Conservation (phyloP, 441 rosid genomes). For the Populus tomentosa region DNA sequence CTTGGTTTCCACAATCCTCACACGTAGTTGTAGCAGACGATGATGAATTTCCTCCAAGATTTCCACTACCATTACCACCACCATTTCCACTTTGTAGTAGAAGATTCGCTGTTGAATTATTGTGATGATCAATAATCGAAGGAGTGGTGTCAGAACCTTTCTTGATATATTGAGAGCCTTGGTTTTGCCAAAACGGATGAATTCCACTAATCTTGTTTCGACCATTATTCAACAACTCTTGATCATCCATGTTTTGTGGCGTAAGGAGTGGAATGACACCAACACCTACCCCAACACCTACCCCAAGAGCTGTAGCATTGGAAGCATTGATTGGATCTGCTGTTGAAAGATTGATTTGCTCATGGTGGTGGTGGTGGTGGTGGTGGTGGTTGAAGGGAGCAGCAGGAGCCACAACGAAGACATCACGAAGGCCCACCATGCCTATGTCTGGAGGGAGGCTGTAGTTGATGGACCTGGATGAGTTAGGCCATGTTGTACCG, state of each 20-base stretch:
- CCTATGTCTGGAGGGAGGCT: constrained; percentile 65
- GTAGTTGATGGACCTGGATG: constrained; percentile 42
- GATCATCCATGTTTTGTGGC: constrained; percentile 45
- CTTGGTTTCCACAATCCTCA: constrained; percentile 95
- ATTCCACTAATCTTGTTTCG: constrained; percentile 39
- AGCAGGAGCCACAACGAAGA: constrained; percentile 78
- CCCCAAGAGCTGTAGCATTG: constrained; percentile 48
- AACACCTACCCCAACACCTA: constrained; percentile 57
- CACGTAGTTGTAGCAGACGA: constrained; percentile 58
- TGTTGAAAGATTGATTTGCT: constrained; percentile 22
- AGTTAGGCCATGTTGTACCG: constrained; percentile 39
- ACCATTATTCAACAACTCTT: constrained; percentile 35
- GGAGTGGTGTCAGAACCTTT: constrained; percentile 1
- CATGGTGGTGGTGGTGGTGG: constrained; percentile 20
- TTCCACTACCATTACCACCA: constrained; percentile 14
- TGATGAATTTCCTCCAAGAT: constrained; percentile 28
- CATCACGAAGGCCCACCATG: constrained; percentile 65
- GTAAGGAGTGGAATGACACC: constrained; percentile 75
- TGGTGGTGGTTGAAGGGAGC: constrained; percentile 40
- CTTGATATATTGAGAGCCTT: constrained; percentile 29
- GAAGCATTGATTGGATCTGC: constrained; percentile 36
- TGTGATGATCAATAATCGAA: constrained; percentile 34
- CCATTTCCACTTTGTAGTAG: constrained; percentile 27
- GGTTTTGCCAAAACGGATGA: constrained; percentile 86
- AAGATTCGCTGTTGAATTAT: constrained; percentile 23